phyloP scores from a whole-genome alignment of 2,329 filamentous ascomycete species.

The Penicillium capsulatum region DNA sequence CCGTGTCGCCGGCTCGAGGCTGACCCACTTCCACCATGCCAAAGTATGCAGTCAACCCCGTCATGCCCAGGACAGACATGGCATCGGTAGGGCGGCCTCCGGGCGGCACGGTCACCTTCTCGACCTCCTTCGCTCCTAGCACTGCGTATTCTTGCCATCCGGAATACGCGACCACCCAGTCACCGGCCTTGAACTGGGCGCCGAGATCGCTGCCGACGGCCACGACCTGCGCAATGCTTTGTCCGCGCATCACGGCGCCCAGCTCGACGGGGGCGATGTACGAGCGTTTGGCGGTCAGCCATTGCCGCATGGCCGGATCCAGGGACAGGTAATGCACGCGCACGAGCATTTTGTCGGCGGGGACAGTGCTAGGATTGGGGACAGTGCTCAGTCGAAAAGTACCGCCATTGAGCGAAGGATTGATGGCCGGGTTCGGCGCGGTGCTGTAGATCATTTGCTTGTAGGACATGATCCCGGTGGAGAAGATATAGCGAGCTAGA shows the following conservation, averaged over 20 bases:
- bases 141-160: conserved; percentile 68
- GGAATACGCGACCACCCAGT: conserved; percentile 50
- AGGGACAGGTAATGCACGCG: conserved; percentile 61
- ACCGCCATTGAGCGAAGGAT: conserved; percentile 33
- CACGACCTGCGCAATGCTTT: conserved; percentile 56
- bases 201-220: conserved; percentile 48
- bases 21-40: conserved; percentile 66
- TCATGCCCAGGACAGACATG: conserved; percentile 60
- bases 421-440: conserved; percentile 32
- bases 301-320: conserved; percentile 72
- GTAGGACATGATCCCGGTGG: conserved; percentile 31
- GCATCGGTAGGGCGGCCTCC: conserved; percentile 56
- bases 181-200: conserved; percentile 28
- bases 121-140: conserved; percentile 49
- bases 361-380: conserved; percentile 26
- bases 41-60: conserved; percentile 71
- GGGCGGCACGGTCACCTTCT: conserved; percentile 44
- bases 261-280: conserved; percentile 67
- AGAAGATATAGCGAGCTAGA: background rate
- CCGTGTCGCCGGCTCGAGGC: conserved; percentile 65
- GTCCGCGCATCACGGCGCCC: conserved; percentile 65
- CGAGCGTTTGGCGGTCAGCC: conserved; percentile 58
- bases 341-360: conserved; percentile 57
- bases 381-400: conserved; percentile 35
- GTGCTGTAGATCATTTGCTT: conserved; percentile 38